phyloP scores from a whole-genome alignment of 306 rosid genomes.

The Betula pendula region DNA sequence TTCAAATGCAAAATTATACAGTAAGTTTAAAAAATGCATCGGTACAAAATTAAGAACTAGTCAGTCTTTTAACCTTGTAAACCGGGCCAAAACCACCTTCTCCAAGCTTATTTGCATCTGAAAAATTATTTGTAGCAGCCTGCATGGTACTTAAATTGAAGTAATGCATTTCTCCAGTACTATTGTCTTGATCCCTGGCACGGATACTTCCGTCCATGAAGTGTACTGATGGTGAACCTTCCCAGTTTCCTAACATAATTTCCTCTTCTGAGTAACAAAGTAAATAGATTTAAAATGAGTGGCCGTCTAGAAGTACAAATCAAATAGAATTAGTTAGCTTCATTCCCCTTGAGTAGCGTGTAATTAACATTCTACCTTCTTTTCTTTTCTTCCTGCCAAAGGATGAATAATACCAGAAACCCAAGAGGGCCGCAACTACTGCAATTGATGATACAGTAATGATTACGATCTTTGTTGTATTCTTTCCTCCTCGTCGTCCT shows the following conservation, averaged over 20 bases:
- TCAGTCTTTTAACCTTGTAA: conserved; percentile 35
- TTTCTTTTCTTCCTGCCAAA: conserved; percentile 13
- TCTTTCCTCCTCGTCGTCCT: conserved; percentile 11
- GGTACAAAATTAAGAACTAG: not conserved
- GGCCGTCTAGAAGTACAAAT: not conserved
- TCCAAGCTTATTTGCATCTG: conserved; percentile 41
- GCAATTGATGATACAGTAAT: conserved; percentile 12
- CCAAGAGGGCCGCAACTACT: conserved; percentile 14
- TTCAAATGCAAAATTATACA: not conserved
- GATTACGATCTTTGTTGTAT: not conserved
- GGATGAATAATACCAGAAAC: conserved; percentile 13
- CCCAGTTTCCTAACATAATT: conserved; percentile 21
- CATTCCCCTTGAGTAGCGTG: not conserved
- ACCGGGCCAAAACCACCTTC: conserved; percentile 53
- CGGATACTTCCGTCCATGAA: conserved; percentile 14
- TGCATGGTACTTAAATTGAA: conserved; percentile 31
- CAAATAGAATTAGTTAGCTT: not conserved
- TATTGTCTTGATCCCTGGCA: conserved; percentile 23
- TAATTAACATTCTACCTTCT: not conserved
- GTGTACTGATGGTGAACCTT: not conserved
- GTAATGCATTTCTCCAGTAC: conserved; percentile 33
- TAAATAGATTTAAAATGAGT: not conserved
- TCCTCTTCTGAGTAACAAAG: conserved; percentile 12
- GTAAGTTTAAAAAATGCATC: not conserved
- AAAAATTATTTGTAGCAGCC: conserved; percentile 41